These are phyloP conservation scores for Zoysia japonica DNA, from an alignment of 176 grass and related monocot species.

Conservation along the genomic window DNA sequence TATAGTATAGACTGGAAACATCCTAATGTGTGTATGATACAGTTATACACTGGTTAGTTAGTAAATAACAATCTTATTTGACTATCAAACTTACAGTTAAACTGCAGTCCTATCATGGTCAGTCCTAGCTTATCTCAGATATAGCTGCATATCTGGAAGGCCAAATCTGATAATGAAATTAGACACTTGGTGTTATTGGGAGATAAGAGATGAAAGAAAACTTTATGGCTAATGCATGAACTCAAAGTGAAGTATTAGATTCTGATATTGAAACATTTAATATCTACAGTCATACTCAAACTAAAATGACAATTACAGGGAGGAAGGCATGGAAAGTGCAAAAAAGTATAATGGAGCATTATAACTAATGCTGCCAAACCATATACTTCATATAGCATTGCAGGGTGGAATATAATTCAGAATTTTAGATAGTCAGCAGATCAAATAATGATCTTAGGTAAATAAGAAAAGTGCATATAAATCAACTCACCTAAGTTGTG, in stretches of 20 bases:
- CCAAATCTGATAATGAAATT: constrained; percentile 10
- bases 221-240: background rate
- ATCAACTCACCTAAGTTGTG: constrained; percentile 17
- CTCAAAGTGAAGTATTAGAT: background rate
- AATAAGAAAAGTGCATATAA: constrained; percentile 20
- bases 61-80: constrained; percentile 5
- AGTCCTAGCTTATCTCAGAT: constrained; percentile 3
- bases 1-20: background rate
- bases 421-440: constrained; percentile 14
- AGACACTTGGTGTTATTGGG: background rate
- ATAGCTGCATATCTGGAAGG: background rate
- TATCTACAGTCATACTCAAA: background rate
- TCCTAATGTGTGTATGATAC: background rate
- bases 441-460: constrained; percentile 2
- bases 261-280: background rate
- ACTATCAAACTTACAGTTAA: constrained; percentile 9
- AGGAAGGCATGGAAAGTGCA: background rate
- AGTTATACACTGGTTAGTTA: constrained; percentile 4
- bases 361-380: constrained; percentile 14
- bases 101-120: constrained; percentile 24
- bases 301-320: background rate
- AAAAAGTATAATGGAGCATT: background rate
- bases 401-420: background rate
- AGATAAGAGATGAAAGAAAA: background rate
- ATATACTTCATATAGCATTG: constrained; percentile 14